These are phyloP conservation scores for Amauroascus verrucosus DNA, from an alignment of 2,329 filamentous ascomycete genomes.

Conservation along the genomic window DNA sequence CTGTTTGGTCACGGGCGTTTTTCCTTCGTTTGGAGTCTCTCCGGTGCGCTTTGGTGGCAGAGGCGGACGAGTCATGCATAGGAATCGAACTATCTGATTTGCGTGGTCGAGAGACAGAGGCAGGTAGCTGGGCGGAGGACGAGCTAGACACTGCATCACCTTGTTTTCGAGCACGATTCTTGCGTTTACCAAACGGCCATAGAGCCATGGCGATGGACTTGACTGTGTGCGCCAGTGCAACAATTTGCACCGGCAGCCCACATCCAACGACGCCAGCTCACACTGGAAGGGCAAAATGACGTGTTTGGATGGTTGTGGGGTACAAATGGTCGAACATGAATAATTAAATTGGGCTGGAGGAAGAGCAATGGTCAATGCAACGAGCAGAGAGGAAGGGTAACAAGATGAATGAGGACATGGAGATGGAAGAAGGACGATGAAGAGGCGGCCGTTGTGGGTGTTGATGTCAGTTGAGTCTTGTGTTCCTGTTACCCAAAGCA, in stretches of 20 bases:
- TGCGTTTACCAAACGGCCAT: constrained; percentile 73
- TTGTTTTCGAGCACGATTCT: constrained; percentile 53
- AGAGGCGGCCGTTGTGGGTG: background rate
- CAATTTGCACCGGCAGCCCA: constrained; percentile 23
- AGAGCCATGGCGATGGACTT: constrained; percentile 52
- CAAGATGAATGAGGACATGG: background rate
- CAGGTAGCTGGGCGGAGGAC: constrained; percentile 22
- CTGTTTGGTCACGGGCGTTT: constrained; percentile 20
- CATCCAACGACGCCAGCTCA: constrained; percentile 9
- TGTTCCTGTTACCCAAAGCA: constrained; percentile 3
- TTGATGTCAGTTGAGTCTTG: background rate
- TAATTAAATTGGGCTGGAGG: background rate
- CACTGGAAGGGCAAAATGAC: background rate
- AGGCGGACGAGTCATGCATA: constrained; percentile 14
- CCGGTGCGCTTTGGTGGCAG: constrained; percentile 21
- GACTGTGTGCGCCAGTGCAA: constrained; percentile 19
- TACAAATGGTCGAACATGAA: background rate
- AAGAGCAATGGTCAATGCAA: background rate
- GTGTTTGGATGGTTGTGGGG: constrained; percentile 6
- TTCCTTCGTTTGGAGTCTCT: constrained; percentile 26
- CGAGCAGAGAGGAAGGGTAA: background rate
- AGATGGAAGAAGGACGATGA: background rate
- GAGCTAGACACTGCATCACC: constrained; percentile 39
- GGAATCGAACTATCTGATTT: constrained; percentile 13
- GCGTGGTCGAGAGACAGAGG: constrained; percentile 27